Conservation (phyloP, 129 eudicot species). For the Centella asiatica region DNA sequence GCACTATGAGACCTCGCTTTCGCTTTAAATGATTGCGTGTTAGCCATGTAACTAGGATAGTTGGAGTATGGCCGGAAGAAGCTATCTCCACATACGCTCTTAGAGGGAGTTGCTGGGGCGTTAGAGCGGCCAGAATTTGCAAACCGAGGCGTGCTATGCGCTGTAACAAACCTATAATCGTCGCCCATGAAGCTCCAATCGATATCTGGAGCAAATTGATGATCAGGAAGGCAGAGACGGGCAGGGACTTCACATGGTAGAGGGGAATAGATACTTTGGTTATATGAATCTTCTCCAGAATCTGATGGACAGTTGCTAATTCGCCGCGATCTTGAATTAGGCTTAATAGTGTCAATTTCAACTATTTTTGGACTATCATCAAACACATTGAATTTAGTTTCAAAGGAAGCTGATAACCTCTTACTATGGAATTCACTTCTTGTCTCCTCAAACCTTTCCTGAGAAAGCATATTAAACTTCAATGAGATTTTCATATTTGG, state of each 20-base stretch:
- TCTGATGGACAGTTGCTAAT: conserved; percentile 42
- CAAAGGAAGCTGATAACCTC: conserved; percentile 53
- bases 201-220: conserved; percentile 34
- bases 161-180: conserved; percentile 47
- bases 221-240: conserved; percentile 53
- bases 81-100: conserved; percentile 75
- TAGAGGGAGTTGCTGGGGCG: conserved; percentile 56
- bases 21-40: conserved; percentile 76
- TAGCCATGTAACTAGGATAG: conserved; percentile 74
- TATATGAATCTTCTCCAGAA: conserved; percentile 46
- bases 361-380: conserved; percentile 87
- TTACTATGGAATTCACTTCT: conserved; percentile 60
- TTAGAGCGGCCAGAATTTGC: conserved; percentile 35
- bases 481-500: neutral
- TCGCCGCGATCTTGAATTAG: conserved; percentile 66
- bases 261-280: conserved; percentile 45
- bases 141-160: conserved; percentile 76
- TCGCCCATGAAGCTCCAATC: conserved; percentile 59
- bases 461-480: conserved; percentile 5
- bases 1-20: conserved; percentile 87
- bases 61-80: conserved; percentile 61
- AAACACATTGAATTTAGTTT: conserved; percentile 27
- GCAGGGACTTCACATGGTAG: conserved; percentile 46
- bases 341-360: conserved; percentile 75
- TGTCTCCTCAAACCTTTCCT: conserved; percentile 63